These are phyloP conservation scores for Pythium aquatile DNA, from an alignment of 352 stramenopile genomes.

Conservation along the genomic window DNA sequence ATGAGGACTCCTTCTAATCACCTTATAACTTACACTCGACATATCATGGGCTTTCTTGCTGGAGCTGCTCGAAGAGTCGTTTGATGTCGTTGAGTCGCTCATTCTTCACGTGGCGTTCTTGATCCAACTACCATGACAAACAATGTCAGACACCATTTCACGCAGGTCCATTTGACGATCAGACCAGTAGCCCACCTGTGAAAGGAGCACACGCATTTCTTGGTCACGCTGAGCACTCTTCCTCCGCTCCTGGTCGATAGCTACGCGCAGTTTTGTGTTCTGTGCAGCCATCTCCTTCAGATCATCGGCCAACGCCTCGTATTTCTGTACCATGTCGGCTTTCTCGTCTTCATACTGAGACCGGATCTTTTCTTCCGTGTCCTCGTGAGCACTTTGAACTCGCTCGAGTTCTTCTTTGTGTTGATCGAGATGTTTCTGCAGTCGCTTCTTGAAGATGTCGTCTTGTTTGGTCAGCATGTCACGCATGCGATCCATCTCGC, in stretches of 20 bases:
- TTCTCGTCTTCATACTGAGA: conserved; percentile 35
- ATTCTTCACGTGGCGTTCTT: conserved; percentile 66
- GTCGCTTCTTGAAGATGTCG: conserved; percentile 45
- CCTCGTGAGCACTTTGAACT: conserved; percentile 29
- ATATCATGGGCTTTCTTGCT: conserved; percentile 45
- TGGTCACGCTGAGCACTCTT: conserved; percentile 52
- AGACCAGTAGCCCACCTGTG: conserved; percentile 34
- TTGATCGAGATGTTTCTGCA: conserved; percentile 48
- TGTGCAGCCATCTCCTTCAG: conserved; percentile 45
- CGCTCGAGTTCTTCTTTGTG: conserved; percentile 47
- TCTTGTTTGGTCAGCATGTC: conserved; percentile 53
- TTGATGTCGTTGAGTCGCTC: conserved; percentile 73
- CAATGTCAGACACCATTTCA: background rate
- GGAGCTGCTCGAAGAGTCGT: conserved; percentile 71
- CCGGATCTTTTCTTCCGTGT: conserved; percentile 35
- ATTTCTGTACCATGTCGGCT: conserved; percentile 42
- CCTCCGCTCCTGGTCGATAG: conserved; percentile 42
- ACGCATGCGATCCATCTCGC: conserved; percentile 68
- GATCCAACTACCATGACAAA: conserved; percentile 46
- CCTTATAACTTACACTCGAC: background rate
- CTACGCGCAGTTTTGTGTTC: conserved; percentile 47
- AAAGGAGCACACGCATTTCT: conserved; percentile 63
- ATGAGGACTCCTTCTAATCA: conserved; percentile 76
- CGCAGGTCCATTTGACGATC: no score
- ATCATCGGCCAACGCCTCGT: conserved; percentile 37